Conservation (phyloP, 1,284 basidiomycete genomes). For the Tylopilus sp. region DNA sequence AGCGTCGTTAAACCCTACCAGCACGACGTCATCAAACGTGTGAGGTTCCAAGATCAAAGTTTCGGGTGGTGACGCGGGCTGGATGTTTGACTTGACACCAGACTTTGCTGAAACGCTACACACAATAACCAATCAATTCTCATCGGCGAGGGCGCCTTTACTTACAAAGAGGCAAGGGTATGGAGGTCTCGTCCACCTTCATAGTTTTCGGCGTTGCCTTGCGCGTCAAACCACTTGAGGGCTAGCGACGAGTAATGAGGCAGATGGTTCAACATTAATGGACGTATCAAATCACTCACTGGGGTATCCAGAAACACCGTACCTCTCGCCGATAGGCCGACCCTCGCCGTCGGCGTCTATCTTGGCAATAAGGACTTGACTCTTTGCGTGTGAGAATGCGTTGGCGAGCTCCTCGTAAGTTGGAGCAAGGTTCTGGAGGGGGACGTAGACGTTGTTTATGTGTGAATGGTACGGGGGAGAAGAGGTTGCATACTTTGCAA, state of each 20-base stretch:
- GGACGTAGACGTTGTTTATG: constrained; percentile 9
- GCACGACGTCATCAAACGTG: constrained; percentile 74
- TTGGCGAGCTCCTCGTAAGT: constrained; percentile 87
- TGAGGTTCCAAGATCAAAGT: constrained; percentile 65
- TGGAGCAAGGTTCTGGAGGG: constrained; percentile 74
- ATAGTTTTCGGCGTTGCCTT: constrained; percentile 70
- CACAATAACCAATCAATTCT: neutral
- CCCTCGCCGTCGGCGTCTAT: constrained; percentile 90
- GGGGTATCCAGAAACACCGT: constrained; percentile 81
- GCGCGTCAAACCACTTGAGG: constrained; percentile 83
- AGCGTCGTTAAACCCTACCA: constrained; percentile 42
- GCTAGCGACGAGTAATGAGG: constrained; percentile 44
- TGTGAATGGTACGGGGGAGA: neutral
- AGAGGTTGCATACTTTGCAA: constrained; percentile 61
- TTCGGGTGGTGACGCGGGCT: constrained; percentile 76
- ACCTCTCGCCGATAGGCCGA: constrained; percentile 67
- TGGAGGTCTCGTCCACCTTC: constrained; percentile 81
- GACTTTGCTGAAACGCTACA: constrained; percentile 70
- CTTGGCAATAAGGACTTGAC: constrained; percentile 88
- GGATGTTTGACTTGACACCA: constrained; percentile 81
- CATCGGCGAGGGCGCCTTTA: constrained; percentile 3
- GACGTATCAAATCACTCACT: constrained; percentile 56
- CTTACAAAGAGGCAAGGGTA: constrained; percentile 71
- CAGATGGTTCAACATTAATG: neutral
- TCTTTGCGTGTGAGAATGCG: constrained; percentile 71